phyloP scores from a whole-genome alignment of 2,329 filamentous ascomycete species.

The Pseudogymnoascus sp. region DNA sequence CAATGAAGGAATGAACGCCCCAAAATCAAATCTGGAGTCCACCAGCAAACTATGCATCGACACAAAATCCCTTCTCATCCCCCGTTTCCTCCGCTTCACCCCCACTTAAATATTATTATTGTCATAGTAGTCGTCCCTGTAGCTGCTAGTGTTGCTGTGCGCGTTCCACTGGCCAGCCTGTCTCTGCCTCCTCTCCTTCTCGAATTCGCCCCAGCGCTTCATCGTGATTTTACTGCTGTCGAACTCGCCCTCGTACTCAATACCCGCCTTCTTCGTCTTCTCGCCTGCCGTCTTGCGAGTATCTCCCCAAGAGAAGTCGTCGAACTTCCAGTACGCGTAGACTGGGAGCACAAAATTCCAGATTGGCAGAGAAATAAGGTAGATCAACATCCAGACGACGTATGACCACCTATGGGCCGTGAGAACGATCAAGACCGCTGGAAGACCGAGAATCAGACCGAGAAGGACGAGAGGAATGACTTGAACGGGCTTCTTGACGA shows the following conservation, averaged over 20 bases:
- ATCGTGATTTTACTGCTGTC: conserved; percentile 99
- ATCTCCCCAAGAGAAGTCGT: conserved; percentile 99
- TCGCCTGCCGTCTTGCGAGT: conserved; percentile 92
- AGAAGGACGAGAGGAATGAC: conserved; percentile 87
- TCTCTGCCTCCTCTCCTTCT: conserved; percentile 52
- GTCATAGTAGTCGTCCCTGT: conserved; percentile 8
- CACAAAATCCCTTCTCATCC: not conserved
- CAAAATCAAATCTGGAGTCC: not conserved
- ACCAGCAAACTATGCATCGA: conserved; percentile 7
- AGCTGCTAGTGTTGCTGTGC: not conserved
- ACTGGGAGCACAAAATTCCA: conserved; percentile 96
- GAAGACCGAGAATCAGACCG: conserved; percentile 85
- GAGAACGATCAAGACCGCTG: conserved; percentile 81
- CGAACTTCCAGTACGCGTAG: conserved; percentile 99
- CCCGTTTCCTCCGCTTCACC: not conserved
- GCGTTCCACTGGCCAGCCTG: not conserved
- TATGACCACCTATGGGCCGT: conserved; percentile 92
- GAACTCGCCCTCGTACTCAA: conserved; percentile 90
- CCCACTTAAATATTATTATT: not conserved
- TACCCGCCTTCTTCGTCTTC: conserved; percentile 76
- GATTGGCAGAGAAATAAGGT: conserved; percentile 82
- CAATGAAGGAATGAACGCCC: conserved; percentile 4
- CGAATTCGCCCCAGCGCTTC: conserved; percentile 98
- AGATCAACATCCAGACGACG: conserved; percentile 94
- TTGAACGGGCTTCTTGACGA: conserved; percentile 68